A percentile compares a stretch with the other conserved stretches of the same genome.
These are phyloP conservation scores for Mucor ambiguus DNA, from an alignment of 371 early-diverging fungal species.

Conservation along the genomic window DNA sequence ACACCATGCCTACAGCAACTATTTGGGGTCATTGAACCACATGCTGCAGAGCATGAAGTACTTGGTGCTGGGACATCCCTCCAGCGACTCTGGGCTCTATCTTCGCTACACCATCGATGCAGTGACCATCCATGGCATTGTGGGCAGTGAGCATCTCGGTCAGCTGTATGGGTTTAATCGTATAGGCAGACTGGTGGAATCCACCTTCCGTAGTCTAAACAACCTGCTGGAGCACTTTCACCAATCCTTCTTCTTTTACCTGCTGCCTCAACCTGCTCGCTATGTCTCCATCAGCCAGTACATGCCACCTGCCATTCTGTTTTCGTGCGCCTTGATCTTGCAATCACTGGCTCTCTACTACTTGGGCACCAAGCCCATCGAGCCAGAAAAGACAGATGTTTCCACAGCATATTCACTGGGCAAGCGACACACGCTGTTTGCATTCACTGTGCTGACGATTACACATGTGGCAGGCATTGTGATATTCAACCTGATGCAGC, in stretches of 20 bases:
- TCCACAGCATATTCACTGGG: conserved; percentile 38
- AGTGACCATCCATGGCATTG: conserved; percentile 70
- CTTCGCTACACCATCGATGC: conserved; percentile 82
- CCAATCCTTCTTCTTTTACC: conserved; percentile 95
- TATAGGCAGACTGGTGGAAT: conserved; percentile 76
- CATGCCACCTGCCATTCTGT: conserved; percentile 79
- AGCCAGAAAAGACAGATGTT: conserved; percentile 7
- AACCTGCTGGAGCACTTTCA: conserved; percentile 95
- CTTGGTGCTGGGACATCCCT: conserved; percentile 73
- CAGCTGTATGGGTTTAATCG: conserved; percentile 54
- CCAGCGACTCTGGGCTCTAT: conserved; percentile 76
- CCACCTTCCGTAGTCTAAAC: conserved; percentile 84
- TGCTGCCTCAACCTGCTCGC: conserved; percentile 72
- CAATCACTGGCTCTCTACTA: conserved; percentile 52
- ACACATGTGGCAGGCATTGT: conserved; percentile 39
- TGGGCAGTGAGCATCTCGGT: conserved; percentile 38
- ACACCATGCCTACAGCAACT: conserved; percentile 25
- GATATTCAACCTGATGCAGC: conserved; percentile 46
- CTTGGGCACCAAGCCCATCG: conserved; percentile 23
- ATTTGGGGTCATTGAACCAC: conserved; percentile 49
- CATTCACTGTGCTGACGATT: conserved; percentile 36
- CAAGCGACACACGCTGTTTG: conserved; percentile 34
- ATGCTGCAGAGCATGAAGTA: conserved; percentile 66
- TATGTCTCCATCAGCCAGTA: conserved; percentile 92
- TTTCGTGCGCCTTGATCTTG: conserved; percentile 68